Evolutionary conservation across 208 protist genomes (phyloP), one percentile per base, ranked within the genome.

Genomic region (Acanthamoeba healyi): DNA sequence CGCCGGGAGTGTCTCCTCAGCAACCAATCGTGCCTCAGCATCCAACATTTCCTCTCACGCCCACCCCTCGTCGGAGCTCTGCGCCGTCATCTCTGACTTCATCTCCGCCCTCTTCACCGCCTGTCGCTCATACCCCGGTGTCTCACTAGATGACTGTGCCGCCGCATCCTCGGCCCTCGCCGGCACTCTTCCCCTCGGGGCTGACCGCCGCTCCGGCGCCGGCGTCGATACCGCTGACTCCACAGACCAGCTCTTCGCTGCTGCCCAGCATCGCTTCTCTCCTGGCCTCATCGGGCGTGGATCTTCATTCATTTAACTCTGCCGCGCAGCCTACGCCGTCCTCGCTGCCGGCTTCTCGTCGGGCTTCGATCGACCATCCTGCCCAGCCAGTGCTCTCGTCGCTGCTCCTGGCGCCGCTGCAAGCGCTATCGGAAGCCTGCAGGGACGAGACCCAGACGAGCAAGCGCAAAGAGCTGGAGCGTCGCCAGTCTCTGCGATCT

Each of bases 381-480:
- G 22, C 63, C 26, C 44, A 49, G 22, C 61, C 26, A 22, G 29
- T 32, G 61, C 29, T 40, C 26, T 32, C 26, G 63, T 72, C 63
- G 34, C 63, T 38, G 26, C 15, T 79, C 14, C 38, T 79, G 29
- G 32, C 67, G 2, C 67, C 67, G 1, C 38, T 79, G 4, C 67
- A 79, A 19, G 32, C 67, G 10, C 38, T 79, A 10, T 79, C 67
- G 3, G 34, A 79, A 36, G 67, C 67, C 32, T 38, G 36, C 22
- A 29, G 58, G 0, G 58, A 65, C 19, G 26, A 34, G n/a, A 65
- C 58, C 26, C 2, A 1, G 6, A 12, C 26, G 5, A 65, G 10
- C 67, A 79, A 79, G 67, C 67, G 61, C n/a, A 70, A n/a, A n/a
- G n/a, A n/a, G n/a, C n/a, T 26, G 54, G 54, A 61, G 54, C 54